Conservation (phyloP, 2,329 filamentous ascomycete species). For the Lecanicillium sp. region DNA sequence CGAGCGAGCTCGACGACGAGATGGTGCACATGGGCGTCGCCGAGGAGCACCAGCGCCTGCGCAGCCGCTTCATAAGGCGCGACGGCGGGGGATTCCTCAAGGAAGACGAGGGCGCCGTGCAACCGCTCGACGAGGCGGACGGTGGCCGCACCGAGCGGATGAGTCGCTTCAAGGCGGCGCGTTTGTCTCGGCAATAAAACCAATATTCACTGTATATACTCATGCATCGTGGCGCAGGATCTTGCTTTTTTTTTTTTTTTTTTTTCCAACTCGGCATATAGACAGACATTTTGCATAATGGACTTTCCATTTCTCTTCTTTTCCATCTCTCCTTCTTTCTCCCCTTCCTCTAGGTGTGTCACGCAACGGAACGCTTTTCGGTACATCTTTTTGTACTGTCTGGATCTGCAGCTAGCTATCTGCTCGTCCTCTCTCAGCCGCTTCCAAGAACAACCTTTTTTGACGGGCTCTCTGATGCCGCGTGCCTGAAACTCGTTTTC, state of each 20-base stretch:
- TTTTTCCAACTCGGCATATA: slow-evolving; percentile 4
- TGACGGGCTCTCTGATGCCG: slow-evolving; percentile 58
- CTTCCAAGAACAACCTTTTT: slow-evolving; percentile 49
- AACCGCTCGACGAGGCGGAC: slow-evolving; percentile 62
- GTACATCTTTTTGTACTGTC: slow-evolving; percentile 19
- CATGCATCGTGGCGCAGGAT: slow-evolving; percentile 10
- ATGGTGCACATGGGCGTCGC: slow-evolving; percentile 72
- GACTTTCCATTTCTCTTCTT: slow-evolving; percentile 20
- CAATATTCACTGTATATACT: neutral
- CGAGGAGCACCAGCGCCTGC: slow-evolving; percentile 73
- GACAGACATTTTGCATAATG: neutral
- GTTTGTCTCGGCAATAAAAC: slow-evolving; percentile 48
- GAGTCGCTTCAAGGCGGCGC: slow-evolving; percentile 69
- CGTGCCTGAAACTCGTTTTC: slow-evolving; percentile 20
- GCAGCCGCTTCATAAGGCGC: slow-evolving; percentile 75
- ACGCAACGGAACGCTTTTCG: neutral
- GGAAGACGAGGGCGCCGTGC: slow-evolving; percentile 60
- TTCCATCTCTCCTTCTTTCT: neutral
- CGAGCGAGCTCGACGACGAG: slow-evolving; percentile 63
- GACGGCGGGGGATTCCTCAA: slow-evolving; percentile 71
- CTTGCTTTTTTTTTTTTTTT: slow-evolving; percentile 11
- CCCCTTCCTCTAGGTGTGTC: neutral
- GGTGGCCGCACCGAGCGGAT: slow-evolving; percentile 56
- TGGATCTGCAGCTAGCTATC: slow-evolving; percentile 48
- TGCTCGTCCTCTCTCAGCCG: slow-evolving; percentile 44